These are phyloP conservation scores for Pseudoscleropodium purum DNA, from an alignment of 225 moss, liverwort and hornwort species.

Conservation along the genomic window DNA sequence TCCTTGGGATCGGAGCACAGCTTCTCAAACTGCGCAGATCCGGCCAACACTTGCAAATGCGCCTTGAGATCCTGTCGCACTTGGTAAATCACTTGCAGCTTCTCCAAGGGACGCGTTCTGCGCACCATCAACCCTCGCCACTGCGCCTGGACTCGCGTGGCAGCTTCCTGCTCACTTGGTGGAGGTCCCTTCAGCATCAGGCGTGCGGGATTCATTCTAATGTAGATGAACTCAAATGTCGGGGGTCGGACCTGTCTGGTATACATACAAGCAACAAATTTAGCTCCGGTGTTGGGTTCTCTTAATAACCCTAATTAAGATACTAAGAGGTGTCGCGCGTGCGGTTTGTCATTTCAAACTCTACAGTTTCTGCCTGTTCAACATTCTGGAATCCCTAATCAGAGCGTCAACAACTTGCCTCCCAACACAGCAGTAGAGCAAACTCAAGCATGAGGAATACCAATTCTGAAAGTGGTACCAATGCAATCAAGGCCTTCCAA, in stretches of 20 bases:
- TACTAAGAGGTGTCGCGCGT: neutral
- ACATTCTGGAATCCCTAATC: neutral
- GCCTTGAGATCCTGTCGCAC: conserved; percentile 28
- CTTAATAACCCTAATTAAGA: neutral
- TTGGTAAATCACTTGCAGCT: conserved; percentile 19
- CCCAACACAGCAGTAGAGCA: neutral
- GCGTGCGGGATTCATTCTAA: conserved; percentile 9
- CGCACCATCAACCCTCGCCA: conserved; percentile 37
- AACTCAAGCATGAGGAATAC: neutral
- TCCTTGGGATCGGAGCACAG: conserved; percentile 28
- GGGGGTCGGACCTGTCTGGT: neutral
- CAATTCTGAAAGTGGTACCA: neutral
- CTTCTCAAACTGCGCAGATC: conserved; percentile 27
- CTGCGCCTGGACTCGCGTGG: conserved; percentile 21
- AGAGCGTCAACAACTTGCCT: neutral
- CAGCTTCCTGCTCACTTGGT: conserved; percentile 16
- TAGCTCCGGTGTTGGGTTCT: neutral
- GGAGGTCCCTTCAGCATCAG: conserved; percentile 23
- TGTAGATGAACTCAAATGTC: neutral
- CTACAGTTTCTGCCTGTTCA: neutral
- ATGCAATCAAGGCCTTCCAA: neutral
- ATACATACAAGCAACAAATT: neutral
- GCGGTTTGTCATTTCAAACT: neutral
- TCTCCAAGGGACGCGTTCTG: conserved; percentile 26
- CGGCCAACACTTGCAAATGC: conserved; percentile 31